phyloP scores from a whole-genome alignment of 1,139 yeast species.

The Candida sp. region DNA sequence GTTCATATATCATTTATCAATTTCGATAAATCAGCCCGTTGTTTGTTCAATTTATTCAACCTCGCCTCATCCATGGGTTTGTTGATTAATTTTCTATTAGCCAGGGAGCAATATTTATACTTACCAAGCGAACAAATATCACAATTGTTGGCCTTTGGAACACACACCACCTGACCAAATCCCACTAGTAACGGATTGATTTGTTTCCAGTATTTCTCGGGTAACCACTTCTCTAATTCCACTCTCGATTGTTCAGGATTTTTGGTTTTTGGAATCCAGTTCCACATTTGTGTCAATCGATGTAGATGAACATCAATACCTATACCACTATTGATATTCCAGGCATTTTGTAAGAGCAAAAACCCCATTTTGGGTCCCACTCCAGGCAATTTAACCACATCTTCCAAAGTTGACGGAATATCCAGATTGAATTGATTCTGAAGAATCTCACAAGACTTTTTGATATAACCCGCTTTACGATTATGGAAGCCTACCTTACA shows the following conservation, averaged over 20 bases:
- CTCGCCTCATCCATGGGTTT: slow-evolving; percentile 26
- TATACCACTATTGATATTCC: slow-evolving; percentile 74
- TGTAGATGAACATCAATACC: slow-evolving; percentile 96
- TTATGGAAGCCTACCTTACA: slow-evolving; percentile 84
- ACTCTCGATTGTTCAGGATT: slow-evolving; percentile 77
- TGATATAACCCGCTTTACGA: slow-evolving; percentile 71
- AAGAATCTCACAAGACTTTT: slow-evolving; percentile 56
- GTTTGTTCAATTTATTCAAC: slow-evolving; percentile 26
- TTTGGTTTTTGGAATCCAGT: slow-evolving; percentile 60
- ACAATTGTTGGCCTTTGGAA: slow-evolving; percentile 70
- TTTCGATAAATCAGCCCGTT: slow-evolving; percentile 33
- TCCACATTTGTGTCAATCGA: slow-evolving; percentile 77
- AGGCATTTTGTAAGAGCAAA: slow-evolving; percentile 74
- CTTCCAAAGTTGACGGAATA: slow-evolving; percentile 66
- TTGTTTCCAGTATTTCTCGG: slow-evolving; percentile 71
- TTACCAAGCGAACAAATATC: slow-evolving; percentile 63
- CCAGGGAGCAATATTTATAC: slow-evolving; percentile 50
- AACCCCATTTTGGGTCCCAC: slow-evolving; percentile 98
- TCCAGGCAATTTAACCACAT: slow-evolving; percentile 73
- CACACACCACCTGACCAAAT: slow-evolving; percentile 87
- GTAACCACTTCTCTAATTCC: slow-evolving; percentile 73
- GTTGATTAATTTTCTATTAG: slow-evolving; percentile 39
- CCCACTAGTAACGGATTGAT: slow-evolving; percentile 88
- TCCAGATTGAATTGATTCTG: slow-evolving; percentile 55
- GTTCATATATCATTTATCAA: slow-evolving; percentile 18